These are phyloP conservation scores for Globisporangium emineosum DNA, from an alignment of 352 stramenopile species.

Conservation along the genomic window DNA sequence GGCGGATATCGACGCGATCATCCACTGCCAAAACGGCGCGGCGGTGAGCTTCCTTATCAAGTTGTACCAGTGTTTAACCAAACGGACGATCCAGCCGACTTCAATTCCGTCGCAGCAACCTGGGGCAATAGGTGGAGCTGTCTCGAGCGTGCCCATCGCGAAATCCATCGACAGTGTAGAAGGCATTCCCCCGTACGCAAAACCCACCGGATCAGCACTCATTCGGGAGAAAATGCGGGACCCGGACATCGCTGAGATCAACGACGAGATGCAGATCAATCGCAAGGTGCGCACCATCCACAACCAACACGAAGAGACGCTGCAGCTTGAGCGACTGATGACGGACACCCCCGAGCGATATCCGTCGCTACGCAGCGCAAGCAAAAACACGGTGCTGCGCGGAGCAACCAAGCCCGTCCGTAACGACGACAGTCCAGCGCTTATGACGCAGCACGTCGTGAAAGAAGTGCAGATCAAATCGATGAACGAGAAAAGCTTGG, in stretches of 20 bases:
- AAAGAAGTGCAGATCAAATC: slow-evolving; percentile 91
- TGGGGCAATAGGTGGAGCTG: slow-evolving; percentile 13
- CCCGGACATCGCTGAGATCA: slow-evolving; percentile 65
- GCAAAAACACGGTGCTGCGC: slow-evolving; percentile 57
- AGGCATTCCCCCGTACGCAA: slow-evolving; percentile 77
- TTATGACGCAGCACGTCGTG: slow-evolving; percentile 74
- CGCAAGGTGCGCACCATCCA: slow-evolving; percentile 62
- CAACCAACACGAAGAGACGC: slow-evolving; percentile 68
- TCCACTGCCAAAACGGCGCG: slow-evolving; percentile 88
- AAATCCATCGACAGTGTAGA: slow-evolving; percentile 30
- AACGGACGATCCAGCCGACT: slow-evolving; percentile 79
- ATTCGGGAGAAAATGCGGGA: slow-evolving; percentile 84
- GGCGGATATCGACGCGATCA: slow-evolving; percentile 77
- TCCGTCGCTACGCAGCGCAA: slow-evolving; percentile 53
- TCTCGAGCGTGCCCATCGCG: slow-evolving; percentile 13
- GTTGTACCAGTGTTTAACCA: slow-evolving; percentile 89
- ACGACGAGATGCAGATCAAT: slow-evolving; percentile 65
- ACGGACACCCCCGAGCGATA: slow-evolving; percentile 58
- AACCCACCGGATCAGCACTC: slow-evolving; percentile 74
- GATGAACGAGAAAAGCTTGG: slow-evolving; percentile 80
- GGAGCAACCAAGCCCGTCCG: slow-evolving; percentile 61
- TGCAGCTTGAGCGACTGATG: slow-evolving; percentile 80
- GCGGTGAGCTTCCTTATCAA: slow-evolving; percentile 83
- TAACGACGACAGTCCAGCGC: slow-evolving; percentile 56
- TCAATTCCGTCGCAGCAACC: slow-evolving; percentile 6